A percentile compares a stretch with the other conserved stretches of the same genome.
These are phyloP conservation scores for Arbutus unedo DNA, from an alignment of 148 eudicot species.

Conservation along the genomic window DNA sequence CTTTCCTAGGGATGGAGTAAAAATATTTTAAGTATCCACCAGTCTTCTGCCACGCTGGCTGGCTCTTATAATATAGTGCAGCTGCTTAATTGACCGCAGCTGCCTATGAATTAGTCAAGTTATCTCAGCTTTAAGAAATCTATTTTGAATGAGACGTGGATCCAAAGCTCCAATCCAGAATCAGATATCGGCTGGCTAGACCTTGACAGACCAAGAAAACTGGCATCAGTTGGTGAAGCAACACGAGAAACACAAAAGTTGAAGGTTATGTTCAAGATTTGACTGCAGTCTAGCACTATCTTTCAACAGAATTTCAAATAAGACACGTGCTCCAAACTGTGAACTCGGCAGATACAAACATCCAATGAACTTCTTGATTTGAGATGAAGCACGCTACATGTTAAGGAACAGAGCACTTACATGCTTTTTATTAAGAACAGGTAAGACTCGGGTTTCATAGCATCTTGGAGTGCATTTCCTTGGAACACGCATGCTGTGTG, in stretches of 20 bases:
- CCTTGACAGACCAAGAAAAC: conserved; percentile 1
- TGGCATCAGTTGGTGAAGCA: neutral
- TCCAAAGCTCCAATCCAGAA: neutral
- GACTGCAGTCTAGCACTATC: neutral
- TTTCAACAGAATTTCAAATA: neutral
- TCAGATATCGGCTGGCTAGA: neutral
- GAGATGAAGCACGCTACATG: neutral
- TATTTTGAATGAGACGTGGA: neutral
- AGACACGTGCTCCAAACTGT: neutral
- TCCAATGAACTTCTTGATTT: neutral
- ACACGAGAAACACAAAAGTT: conserved; percentile 1
- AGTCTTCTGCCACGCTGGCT: neutral
- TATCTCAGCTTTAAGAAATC: neutral
- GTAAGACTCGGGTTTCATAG: conserved; percentile 59
- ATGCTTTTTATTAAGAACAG: conserved; percentile 63
- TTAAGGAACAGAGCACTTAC: conserved; percentile 38
- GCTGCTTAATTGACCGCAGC: neutral
- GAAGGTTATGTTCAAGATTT: neutral
- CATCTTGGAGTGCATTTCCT: conserved; percentile 61
- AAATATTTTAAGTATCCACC: neutral
- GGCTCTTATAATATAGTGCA: neutral
- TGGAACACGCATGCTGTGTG: conserved; percentile 58
- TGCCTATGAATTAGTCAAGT: neutral
- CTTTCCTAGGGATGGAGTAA: neutral
- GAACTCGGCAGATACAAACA: neutral